Percentiles rank a stretch among this genome's conserved stretches.
Evolutionary conservation across 1,284 basidiomycete genomes (phyloP).

Genomic region (Leccinum subspadiceum): DNA sequence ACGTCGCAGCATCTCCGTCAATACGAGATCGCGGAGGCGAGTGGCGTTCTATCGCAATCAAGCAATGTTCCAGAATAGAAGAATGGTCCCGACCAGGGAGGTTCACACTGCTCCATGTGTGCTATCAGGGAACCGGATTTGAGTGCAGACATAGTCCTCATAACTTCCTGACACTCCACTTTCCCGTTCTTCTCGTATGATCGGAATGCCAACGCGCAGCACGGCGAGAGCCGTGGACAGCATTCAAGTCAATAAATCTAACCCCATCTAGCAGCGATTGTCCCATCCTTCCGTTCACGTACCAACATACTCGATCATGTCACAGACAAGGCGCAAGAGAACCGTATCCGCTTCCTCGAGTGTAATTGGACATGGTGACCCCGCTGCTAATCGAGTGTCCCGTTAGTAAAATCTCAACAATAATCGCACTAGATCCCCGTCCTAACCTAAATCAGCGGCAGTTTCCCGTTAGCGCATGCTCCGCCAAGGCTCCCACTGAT

Average conservation of each 20-base stretch:
- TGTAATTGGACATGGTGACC: not conserved
- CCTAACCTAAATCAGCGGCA: not conserved
- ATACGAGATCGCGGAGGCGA: slow-evolving; percentile 21
- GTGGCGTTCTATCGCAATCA: slow-evolving; percentile 17
- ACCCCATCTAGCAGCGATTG: not conserved
- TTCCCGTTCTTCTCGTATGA: slow-evolving; percentile 12
- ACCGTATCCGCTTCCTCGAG: not conserved
- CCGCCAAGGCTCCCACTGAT: not conserved
- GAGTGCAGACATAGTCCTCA: not conserved
- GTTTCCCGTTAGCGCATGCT: not conserved
- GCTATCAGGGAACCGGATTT: not conserved
- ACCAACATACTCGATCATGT: not conserved
- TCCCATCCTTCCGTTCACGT: slow-evolving; percentile 1
- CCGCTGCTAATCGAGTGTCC: not conserved
- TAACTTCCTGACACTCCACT: not conserved
- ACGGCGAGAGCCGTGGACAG: not conserved
- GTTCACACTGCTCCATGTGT: slow-evolving; percentile 7
- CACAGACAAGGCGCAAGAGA: not conserved
- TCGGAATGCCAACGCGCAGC: slow-evolving; percentile 5
- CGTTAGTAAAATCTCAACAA: not conserved
- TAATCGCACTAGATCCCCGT: not conserved
- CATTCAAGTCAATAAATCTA: not conserved
- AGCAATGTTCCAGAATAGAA: slow-evolving; percentile 13
- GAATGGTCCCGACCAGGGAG: not conserved
- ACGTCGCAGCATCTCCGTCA: slow-evolving; percentile 13